These are phyloP conservation scores for Termitomyces sp. DNA, from an alignment of 768 basidiomycete species.

Conservation along the genomic window DNA sequence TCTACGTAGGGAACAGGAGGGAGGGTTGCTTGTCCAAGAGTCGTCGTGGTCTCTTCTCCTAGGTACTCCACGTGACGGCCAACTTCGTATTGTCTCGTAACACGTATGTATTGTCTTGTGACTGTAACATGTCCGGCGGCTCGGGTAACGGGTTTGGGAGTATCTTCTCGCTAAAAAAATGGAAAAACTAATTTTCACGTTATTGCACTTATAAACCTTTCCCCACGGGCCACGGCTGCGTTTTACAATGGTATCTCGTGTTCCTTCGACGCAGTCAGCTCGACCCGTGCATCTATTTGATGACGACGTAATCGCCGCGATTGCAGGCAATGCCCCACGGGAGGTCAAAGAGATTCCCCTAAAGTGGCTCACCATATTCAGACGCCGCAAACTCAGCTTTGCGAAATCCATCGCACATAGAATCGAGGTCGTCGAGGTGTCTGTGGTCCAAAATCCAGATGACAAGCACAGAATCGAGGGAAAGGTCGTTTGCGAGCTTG, in stretches of 20 bases:
- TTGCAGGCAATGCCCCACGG: slow-evolving; percentile 30
- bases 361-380: slow-evolving; percentile 32
- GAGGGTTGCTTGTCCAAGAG: too few relatives aligned
- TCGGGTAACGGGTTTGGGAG: neutral
- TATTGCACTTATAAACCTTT: too few relatives aligned
- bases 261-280: neutral
- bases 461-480: slow-evolving; percentile 31
- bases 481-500: slow-evolving; percentile 34
- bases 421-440: slow-evolving; percentile 34
- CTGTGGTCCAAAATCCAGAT: slow-evolving; percentile 29
- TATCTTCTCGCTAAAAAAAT: too few relatives aligned
- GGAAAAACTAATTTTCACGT: too few relatives aligned
- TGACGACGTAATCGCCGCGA: slow-evolving; percentile 17
- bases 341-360: slow-evolving; percentile 32
- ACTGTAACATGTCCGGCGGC: neutral
- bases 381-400: slow-evolving; percentile 23
- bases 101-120: too few relatives aligned
- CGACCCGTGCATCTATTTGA: slow-evolving; percentile 18
- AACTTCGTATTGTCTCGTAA: too few relatives aligned
- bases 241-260: neutral
- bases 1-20: too few relatives aligned
- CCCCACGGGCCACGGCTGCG: too few relatives aligned
- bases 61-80: too few relatives aligned
- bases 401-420: slow-evolving; percentile 22
- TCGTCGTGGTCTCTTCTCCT: too few relatives aligned